Evolutionary conservation across 495 filamentous ascomycete species (phyloP), one percentile per base, ranked within the genome.

Genomic region (Podospora appendiculata): DNA sequence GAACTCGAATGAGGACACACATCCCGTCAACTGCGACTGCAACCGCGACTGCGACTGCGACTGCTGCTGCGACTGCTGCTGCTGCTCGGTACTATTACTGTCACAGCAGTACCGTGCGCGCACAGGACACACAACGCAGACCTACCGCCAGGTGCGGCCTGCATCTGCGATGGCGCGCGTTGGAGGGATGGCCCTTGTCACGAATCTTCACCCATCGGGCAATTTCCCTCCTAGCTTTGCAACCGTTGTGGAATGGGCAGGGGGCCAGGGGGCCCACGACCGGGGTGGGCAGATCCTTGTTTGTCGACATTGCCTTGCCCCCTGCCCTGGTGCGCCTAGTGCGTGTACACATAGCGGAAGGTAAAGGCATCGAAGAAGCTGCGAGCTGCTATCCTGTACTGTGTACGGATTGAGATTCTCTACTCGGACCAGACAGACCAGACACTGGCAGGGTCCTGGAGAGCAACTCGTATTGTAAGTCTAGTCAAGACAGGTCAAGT

Each of bases 161-260:
- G 55, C 56, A 56, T 60, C 62, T 65, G 59, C 59, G 54, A 63
- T 67, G 60, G 62, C 61, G 60, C 58, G 58, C 58, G 53, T 62
- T 50, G 51, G 57, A 58, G 56, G 59, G 48, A 55, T 43, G 54
- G 54, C 55, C 59, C 53, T 25, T 60, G 60, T 59, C 51, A 57
- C 60, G 46, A 59, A 60, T 61, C 57, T 62, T 56, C 54, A 58
- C 55, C 61, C 58, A 67, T 69, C 66, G 66, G 66, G 64, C 66
- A 69, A 69, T 69, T 69, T 69, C 60, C 64, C 25, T 25, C 65
- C 66, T 64, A 60, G 65, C 60, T 62, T 60, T 56, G 56, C 61
- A 64, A 63, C 61, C 62, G 64, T 61, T 61, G 48, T 58, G 56
- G 58, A 56, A 52, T 58, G 56, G 58, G 54, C 53, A 53, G 33